These are phyloP conservation scores for Hermanozyma aechmeae DNA, from an alignment of 805 yeast genomes.

Conservation along the genomic window DNA sequence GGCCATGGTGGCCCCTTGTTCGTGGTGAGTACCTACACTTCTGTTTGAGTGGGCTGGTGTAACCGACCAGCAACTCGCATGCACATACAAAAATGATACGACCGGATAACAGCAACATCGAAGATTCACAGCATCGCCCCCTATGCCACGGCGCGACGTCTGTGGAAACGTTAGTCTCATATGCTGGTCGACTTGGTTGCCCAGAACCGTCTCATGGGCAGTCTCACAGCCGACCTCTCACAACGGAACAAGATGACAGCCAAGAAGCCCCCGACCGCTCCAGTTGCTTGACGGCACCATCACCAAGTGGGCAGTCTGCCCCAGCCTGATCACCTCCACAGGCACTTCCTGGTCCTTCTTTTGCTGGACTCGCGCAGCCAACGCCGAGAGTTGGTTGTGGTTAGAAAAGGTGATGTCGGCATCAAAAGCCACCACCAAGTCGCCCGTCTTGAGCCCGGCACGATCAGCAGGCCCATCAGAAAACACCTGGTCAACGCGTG, in stretches of 20 bases:
- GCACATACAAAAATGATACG: too few species aligned
- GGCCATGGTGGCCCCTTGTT: too few species aligned
- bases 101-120: too few species aligned
- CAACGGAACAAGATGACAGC: conserved; percentile 47
- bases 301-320: conserved; percentile 8
- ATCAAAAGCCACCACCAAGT: conserved; percentile 48
- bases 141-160: too few species aligned
- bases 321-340: conserved; percentile 24
- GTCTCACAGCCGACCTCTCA: too few species aligned
- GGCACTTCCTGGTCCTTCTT: conserved; percentile 20
- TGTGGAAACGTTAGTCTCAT: too few species aligned
- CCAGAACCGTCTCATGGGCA: too few species aligned
- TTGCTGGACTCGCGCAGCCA: conserved; percentile 36
- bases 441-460: conserved; percentile 47
- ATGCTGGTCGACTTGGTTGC: too few species aligned
- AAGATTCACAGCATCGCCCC: too few species aligned
- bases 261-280: conserved; percentile 63
- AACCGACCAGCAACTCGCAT: too few species aligned
- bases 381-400: conserved; percentile 37
- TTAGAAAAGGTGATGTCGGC: conserved; percentile 41
- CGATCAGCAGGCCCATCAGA: conserved; percentile 45
- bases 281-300: conserved; percentile 43
- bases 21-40: too few species aligned
- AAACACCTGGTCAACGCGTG: conserved; percentile 41
- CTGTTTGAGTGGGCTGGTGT: too few species aligned